phyloP scores from a whole-genome alignment of 2,329 filamentous ascomycete genomes.

The Chaetomium olivaceum region DNA sequence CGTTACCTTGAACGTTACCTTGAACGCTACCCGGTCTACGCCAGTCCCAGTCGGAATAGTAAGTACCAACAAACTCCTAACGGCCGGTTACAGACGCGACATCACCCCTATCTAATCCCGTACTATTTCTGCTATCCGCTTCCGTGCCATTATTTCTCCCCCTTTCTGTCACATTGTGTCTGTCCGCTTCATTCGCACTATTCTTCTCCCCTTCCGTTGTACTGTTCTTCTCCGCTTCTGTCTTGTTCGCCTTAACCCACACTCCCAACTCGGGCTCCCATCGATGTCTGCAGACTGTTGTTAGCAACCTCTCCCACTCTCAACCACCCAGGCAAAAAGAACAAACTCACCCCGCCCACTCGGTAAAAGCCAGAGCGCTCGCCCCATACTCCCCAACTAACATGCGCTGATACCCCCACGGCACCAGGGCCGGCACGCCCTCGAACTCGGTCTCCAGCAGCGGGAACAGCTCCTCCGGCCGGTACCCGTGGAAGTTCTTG shows the following conservation, averaged over 20 bases:
- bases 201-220: no score
- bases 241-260: slow-evolving; percentile 52
- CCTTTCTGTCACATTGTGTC: background rate
- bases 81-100: background rate
- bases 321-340: background rate
- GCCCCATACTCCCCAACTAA: slow-evolving; percentile 65
- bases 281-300: slow-evolving; percentile 50
- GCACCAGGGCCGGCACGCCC: slow-evolving; percentile 68
- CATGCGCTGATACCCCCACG: slow-evolving; percentile 67
- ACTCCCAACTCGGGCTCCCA: slow-evolving; percentile 60
- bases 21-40: background rate
- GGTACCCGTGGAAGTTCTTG: slow-evolving; percentile 77
- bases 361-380: slow-evolving; percentile 60
- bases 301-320: slow-evolving; percentile 22
- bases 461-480: slow-evolving; percentile 71
- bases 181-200: background rate
- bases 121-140: no score
- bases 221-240: background rate
- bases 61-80: background rate
- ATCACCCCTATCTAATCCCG: background rate
- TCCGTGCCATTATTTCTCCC: no score
- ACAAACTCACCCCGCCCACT: slow-evolving; percentile 60
- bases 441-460: slow-evolving; percentile 74
- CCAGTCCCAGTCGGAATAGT: background rate
- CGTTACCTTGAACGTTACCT: no score